A percentile compares a stretch with the other conserved stretches of the same genome.
Conservation (phyloP, 306 rosid species). For the Fagus sylvatica region DNA sequence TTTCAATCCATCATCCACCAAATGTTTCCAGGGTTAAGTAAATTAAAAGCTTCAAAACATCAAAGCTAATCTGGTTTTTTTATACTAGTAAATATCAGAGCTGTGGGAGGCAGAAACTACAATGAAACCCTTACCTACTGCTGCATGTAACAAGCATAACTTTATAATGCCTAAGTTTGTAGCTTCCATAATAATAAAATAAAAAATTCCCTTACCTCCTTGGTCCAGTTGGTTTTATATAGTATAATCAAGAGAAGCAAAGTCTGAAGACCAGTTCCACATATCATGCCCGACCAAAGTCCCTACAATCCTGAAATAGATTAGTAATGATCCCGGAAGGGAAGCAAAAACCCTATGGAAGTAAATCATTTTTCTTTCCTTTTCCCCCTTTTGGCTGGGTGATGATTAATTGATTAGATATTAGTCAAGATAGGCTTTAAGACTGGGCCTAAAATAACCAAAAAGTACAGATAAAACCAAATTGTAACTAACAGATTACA, state of each 20-base stretch:
- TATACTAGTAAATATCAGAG: too few relatives aligned
- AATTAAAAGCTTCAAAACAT: neutral
- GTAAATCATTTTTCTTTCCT: neutral
- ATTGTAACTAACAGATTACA: too few relatives aligned
- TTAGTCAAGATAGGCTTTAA: neutral
- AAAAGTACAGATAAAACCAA: too few relatives aligned
- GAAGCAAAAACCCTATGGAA: neutral
- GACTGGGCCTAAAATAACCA: too few relatives aligned
- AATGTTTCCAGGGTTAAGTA: neutral
- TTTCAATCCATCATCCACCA: neutral
- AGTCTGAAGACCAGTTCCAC: conserved; percentile 56
- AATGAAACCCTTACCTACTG: neutral
- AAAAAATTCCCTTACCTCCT: conserved; percentile 42
- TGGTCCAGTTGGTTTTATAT: conserved; percentile 54
- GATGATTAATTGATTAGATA: neutral
- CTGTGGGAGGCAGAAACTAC: too few relatives aligned
- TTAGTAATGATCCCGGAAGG: too few relatives aligned
- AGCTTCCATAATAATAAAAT: neutral
- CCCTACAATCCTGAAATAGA: conserved; percentile 35
- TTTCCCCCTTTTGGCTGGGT: neutral
- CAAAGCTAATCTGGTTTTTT: too few relatives aligned
- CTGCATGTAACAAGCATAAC: neutral
- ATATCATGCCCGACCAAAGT: conserved; percentile 63
- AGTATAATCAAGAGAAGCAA: conserved; percentile 46
- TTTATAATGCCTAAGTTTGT: neutral